phyloP scores from a whole-genome alignment of 768 basidiomycete species.

The Scleroderma citrinum region DNA sequence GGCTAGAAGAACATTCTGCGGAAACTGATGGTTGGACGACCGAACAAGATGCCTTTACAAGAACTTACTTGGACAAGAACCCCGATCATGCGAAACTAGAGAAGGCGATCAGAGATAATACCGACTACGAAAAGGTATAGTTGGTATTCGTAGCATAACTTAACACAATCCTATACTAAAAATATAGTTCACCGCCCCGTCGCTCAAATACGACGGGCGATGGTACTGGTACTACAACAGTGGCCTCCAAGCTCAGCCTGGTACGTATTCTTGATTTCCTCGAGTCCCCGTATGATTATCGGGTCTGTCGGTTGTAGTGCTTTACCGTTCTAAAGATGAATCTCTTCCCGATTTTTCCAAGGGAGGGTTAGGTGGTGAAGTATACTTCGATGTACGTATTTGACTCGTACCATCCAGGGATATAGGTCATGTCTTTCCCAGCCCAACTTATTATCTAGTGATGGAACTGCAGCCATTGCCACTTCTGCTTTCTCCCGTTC shows the following conservation, averaged over 20 bases:
- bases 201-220: conserved; percentile 53
- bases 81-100: conserved; percentile 54
- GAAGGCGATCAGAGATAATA: conserved; percentile 49
- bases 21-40: conserved; percentile 65
- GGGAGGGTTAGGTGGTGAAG: conserved; percentile 47
- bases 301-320: conserved; percentile 32
- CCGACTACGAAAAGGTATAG: conserved; percentile 44
- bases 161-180: neutral
- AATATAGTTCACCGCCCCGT: conserved; percentile 57
- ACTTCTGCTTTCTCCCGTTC: conserved; percentile 54
- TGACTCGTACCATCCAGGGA: neutral
- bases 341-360: conserved; percentile 50
- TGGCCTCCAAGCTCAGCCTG: conserved; percentile 65
- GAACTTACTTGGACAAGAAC: conserved; percentile 56
- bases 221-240: conserved; percentile 85
- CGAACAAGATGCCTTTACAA: conserved; percentile 54
- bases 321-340: conserved; percentile 53
- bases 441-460: conserved; percentile 66
- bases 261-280: conserved; percentile 12
- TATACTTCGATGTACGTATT: conserved; percentile 68
- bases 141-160: neutral
- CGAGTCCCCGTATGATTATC: neutral
- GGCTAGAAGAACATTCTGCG: conserved; percentile 59
- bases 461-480: conserved; percentile 65
- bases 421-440: conserved; percentile 14